phyloP scores from a whole-genome alignment of 2,329 filamentous ascomycete species.

The Penicillium sp. region DNA sequence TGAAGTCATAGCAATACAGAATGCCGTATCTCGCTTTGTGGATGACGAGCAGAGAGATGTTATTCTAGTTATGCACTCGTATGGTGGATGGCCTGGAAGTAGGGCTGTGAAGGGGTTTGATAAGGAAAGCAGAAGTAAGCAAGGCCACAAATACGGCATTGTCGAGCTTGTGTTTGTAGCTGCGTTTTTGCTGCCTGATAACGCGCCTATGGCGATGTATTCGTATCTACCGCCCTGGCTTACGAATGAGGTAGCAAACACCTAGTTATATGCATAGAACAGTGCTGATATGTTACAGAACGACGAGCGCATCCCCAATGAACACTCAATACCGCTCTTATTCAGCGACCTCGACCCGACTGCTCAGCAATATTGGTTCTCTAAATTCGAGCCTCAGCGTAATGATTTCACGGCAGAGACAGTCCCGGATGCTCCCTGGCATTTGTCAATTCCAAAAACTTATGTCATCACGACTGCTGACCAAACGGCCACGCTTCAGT shows the following conservation, averaged over 20 bases:
- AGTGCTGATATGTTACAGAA: neutral
- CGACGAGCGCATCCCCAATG: slow-evolving; percentile 1
- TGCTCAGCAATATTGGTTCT: neutral
- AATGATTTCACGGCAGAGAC: slow-evolving; percentile 2
- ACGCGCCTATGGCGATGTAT: neutral
- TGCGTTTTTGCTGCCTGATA: slow-evolving; percentile 2
- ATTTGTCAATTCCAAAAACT: slow-evolving; percentile 1
- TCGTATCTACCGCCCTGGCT: slow-evolving; percentile 2
- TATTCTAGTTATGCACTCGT: slow-evolving; percentile 2
- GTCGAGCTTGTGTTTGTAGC: neutral
- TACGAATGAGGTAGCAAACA: neutral
- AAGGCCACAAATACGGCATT: neutral
- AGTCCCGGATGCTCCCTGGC: neutral
- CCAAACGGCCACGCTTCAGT: slow-evolving; percentile 1
- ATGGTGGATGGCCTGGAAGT: slow-evolving; percentile 3
- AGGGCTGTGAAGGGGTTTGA: slow-evolving; percentile 3
- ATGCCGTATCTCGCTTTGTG: neutral
- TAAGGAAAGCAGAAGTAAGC: neutral
- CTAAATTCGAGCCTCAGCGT: neutral
- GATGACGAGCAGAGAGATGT: slow-evolving; percentile 1
- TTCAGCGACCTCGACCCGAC: neutral
- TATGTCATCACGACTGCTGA: neutral
- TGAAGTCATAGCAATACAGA: neutral
- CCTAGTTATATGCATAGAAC: neutral
- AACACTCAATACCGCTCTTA: neutral